Percentiles rank a stretch among this genome's conserved stretches.
Conservation (phyloP, 345 rosid species). For the Ailanthus altissimus region DNA sequence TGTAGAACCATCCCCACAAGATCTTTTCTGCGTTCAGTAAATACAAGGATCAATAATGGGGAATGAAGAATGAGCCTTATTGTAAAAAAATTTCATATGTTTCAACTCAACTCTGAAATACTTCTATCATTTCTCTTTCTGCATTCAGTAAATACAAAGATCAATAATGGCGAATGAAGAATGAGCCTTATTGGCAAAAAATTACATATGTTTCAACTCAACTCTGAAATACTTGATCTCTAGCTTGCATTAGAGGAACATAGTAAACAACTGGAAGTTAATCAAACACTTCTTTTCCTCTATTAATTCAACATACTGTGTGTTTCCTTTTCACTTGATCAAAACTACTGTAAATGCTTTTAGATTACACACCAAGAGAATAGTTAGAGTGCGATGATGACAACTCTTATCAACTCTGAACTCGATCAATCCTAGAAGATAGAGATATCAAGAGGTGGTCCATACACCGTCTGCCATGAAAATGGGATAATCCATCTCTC, state of each 20-base stretch:
- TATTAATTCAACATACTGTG: not conserved
- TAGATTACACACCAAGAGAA: not conserved
- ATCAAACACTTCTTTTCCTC: not conserved
- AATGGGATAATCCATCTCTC: conserved; percentile 64
- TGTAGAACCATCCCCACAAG: no score
- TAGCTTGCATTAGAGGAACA: not conserved
- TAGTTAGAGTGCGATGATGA: not conserved
- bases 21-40: not conserved
- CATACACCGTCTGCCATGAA: conserved; percentile 84
- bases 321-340: not conserved
- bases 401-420: not conserved
- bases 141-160: not conserved
- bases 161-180: not conserved
- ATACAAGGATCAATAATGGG: not conserved
- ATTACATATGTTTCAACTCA: not conserved
- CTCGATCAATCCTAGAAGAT: conserved; percentile 49
- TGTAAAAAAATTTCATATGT: not conserved
- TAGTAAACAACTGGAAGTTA: not conserved
- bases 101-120: not conserved
- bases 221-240: not conserved
- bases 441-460: conserved; percentile 87
- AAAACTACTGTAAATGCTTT: not conserved
- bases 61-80: not conserved
- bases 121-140: not conserved
- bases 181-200: not conserved